Evolutionary conservation across 1,139 yeast species (phyloP).

Genomic region (Kazachstania sp.): DNA sequence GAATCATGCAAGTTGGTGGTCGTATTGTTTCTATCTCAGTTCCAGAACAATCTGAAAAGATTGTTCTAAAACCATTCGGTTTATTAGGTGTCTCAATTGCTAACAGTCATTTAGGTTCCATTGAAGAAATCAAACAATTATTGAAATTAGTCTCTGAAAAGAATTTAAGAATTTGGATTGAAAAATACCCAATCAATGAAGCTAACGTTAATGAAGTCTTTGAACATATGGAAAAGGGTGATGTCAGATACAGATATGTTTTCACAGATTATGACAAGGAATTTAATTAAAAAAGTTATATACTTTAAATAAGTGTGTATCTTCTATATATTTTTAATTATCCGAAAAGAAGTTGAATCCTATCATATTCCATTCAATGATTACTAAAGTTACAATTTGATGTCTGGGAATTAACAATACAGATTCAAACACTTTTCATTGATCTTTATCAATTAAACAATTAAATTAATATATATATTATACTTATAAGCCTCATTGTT

Average conservation of each 20-base stretch:
- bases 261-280: constrained; percentile 38
- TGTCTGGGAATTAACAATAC: too few relatives aligned
- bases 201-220: constrained; percentile 44
- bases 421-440: too few relatives aligned
- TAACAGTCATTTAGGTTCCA: constrained; percentile 44
- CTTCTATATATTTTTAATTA: too few relatives aligned
- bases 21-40: constrained; percentile 49
- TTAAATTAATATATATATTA: too few relatives aligned
- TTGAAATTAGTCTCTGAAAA: constrained; percentile 46
- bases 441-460: too few relatives aligned
- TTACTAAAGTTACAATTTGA: too few relatives aligned
- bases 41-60: constrained; percentile 38
- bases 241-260: constrained; percentile 57
- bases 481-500: too few relatives aligned
- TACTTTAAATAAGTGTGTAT: background rate
- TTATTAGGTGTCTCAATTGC: constrained; percentile 31
- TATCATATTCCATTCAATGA: too few relatives aligned
- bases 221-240: constrained; percentile 43
- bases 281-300: constrained; percentile 11
- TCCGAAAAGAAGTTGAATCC: too few relatives aligned
- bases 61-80: constrained; percentile 38
- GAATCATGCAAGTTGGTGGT: constrained; percentile 38
- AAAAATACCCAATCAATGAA: constrained; percentile 46
- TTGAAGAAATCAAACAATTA: constrained; percentile 48
- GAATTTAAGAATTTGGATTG: constrained; percentile 51